A percentile compares a stretch with the other conserved stretches of the same genome.
phyloP scores from a whole-genome alignment of 345 rosid species.

The Citrus australasica region DNA sequence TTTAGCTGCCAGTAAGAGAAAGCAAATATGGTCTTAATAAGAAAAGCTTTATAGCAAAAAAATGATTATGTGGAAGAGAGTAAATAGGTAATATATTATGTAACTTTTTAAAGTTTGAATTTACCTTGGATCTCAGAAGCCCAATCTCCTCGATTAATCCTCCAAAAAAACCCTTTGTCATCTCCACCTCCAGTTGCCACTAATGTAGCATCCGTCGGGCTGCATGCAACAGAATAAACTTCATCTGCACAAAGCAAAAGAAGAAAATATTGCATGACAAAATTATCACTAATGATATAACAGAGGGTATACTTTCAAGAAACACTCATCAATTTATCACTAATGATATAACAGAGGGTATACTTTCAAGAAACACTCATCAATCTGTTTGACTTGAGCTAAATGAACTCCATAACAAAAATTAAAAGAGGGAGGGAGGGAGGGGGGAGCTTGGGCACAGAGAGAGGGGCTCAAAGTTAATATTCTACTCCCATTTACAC shows the following conservation, averaged over 20 bases:
- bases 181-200: conserved; percentile 97
- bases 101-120: neutral
- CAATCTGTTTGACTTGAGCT: neutral
- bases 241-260: conserved; percentile 48
- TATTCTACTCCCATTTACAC: neutral
- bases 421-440: neutral
- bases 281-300: neutral
- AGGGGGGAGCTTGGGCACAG: neutral
- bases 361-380: neutral
- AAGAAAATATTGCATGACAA: neutral
- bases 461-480: neutral
- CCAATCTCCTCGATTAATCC: conserved; percentile 88
- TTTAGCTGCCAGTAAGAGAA: neutral
- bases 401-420: neutral
- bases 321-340: neutral
- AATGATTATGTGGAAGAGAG: neutral
- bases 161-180: conserved; percentile 81
- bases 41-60: neutral
- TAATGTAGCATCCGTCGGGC: conserved; percentile 66
- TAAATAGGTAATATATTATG: neutral
- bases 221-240: conserved; percentile 70
- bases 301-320: neutral
- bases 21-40: neutral
- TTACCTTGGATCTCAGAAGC: conserved; percentile 66
- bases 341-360: neutral